Conservation (phyloP, 2,329 filamentous ascomycete species). For the Colletotrichum theobromicola region DNA sequence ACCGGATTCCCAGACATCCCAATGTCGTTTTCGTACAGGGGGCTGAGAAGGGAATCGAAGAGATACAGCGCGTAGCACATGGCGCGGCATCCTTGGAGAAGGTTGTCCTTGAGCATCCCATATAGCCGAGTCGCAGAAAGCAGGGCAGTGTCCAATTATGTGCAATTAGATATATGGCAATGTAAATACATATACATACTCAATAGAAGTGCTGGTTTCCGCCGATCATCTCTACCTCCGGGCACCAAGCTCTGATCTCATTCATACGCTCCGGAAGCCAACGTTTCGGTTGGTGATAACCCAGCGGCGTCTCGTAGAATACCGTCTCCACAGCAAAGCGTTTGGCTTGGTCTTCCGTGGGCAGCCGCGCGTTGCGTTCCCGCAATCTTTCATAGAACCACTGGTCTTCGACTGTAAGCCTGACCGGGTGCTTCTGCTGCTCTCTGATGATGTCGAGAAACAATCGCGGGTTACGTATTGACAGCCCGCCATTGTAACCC, state of each 20-base stretch:
- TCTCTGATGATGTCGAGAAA: constrained; percentile 26
- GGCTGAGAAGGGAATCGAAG: neutral
- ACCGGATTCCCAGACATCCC: neutral
- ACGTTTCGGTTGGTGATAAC: constrained; percentile 30
- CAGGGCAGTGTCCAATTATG: neutral
- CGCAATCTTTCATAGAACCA: constrained; percentile 34
- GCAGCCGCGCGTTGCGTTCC: constrained; percentile 28
- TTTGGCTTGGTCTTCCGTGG: constrained; percentile 27
- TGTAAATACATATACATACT: neutral
- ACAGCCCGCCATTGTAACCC: constrained; percentile 37
- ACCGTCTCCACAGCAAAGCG: constrained; percentile 32
- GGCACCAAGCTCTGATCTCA: constrained; percentile 33
- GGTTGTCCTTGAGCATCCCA: neutral
- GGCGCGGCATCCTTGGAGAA: neutral
- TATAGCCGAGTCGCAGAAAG: neutral
- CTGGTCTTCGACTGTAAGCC: constrained; percentile 33
- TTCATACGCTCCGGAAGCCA: constrained; percentile 26
- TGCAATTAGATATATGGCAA: neutral
- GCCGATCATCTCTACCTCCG: constrained; percentile 27
- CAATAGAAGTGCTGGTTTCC: neutral
- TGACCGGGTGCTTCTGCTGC: constrained; percentile 21
- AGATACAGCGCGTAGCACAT: neutral
- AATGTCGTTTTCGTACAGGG: neutral
- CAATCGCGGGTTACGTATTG: constrained; percentile 32
- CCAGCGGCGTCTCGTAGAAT: constrained; percentile 28